Base-by-base conservation (phyloP, 1,284 basidiomycete species). In the Malassezia sympodialis region DNA sequence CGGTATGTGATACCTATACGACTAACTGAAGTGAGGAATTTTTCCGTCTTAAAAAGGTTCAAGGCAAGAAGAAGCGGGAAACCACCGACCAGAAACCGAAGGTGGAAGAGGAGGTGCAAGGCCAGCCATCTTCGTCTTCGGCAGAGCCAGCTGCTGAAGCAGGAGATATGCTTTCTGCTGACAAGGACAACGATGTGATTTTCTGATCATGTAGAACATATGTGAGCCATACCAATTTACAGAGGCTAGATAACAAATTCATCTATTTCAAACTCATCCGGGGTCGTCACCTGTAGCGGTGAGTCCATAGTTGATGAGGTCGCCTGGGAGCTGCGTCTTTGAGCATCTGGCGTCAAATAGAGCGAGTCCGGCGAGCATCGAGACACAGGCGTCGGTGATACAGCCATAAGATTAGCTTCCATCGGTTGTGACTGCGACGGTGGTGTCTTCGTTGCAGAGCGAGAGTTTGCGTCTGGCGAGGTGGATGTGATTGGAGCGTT, bases 151-250 rank as follows among this genome's bases (percentile, higher is more conserved):
- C 27, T 8, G 47, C 23, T 1, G 27, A 43, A 40, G 42, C 55
- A 26, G 62, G 61, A 21, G 71, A 73, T 48, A 17, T 74, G 48
- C 55, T 74, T 11, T 59, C 56, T 12, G 69, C 60, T 28, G 70
- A 65, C 32, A 71, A 73, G 62, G 72, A 74, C 49, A 64, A 67
- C 21, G 72, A 74, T 52, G 70, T 74, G 49, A 73, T 74, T 47
- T 74, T 74, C 56, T 74, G 49, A 39, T 39, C 37, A 39, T 39
- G 37, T 39, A 19, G 19, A 39, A 39, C 37, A 39, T 19, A 39
- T 21, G 12, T 21, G 5, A 21, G 37, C 37, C 37, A 39, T 39
- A 39, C 37, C 37, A 39, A 39, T 39, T 39, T 39, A 39, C 37
- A 39, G 37, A 39, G 37, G n/a, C 37, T 39, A 39, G n/a, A 39